phyloP scores from a whole-genome alignment of 768 basidiomycete genomes.

The Serendipita sp. region DNA sequence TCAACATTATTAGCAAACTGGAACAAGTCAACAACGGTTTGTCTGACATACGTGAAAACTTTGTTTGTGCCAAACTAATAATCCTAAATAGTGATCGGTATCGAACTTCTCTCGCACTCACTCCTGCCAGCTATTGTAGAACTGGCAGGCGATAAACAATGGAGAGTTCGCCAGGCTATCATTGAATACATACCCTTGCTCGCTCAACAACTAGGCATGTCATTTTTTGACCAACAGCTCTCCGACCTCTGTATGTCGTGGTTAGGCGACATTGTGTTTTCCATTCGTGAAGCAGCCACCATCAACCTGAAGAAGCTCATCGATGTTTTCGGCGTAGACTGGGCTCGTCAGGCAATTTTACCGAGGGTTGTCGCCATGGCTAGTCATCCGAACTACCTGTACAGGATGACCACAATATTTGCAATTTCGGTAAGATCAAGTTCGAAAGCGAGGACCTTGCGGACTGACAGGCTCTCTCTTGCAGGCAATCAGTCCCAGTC shows the following conservation, averaged over 20 bases:
- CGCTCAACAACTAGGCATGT: conserved; percentile 90
- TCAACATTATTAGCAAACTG: conserved; percentile 97
- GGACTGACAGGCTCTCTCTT: conserved; percentile 8
- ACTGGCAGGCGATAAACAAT: conserved; percentile 97
- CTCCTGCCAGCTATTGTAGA: conserved; percentile 96
- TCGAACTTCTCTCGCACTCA: conserved; percentile 84
- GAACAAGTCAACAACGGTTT: conserved; percentile 86
- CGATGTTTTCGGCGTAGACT: conserved; percentile 96
- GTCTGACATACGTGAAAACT: conserved; percentile 15
- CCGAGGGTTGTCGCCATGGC: conserved; percentile 98
- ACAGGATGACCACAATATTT: conserved; percentile 97
- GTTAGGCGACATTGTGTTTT: conserved; percentile 96
- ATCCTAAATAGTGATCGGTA: conserved; percentile 68
- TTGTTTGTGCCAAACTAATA: background rate
- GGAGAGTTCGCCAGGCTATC: conserved; percentile 98
- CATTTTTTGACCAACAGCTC: conserved; percentile 95
- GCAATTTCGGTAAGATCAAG: conserved; percentile 69
- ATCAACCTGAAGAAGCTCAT: conserved; percentile 93
- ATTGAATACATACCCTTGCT: conserved; percentile 99
- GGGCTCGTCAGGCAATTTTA: conserved; percentile 86
- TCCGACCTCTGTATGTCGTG: conserved; percentile 97
- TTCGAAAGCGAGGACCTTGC: background rate
- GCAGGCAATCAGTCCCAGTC: conserved; percentile 87
- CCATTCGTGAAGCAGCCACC: conserved; percentile 96
- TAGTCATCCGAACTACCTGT: conserved; percentile 89